Percentiles rank a stretch among this genome's conserved stretches.
These are phyloP conservation scores for Phialophora macrospora DNA, from an alignment of 2,329 filamentous ascomycete species.

Conservation along the genomic window DNA sequence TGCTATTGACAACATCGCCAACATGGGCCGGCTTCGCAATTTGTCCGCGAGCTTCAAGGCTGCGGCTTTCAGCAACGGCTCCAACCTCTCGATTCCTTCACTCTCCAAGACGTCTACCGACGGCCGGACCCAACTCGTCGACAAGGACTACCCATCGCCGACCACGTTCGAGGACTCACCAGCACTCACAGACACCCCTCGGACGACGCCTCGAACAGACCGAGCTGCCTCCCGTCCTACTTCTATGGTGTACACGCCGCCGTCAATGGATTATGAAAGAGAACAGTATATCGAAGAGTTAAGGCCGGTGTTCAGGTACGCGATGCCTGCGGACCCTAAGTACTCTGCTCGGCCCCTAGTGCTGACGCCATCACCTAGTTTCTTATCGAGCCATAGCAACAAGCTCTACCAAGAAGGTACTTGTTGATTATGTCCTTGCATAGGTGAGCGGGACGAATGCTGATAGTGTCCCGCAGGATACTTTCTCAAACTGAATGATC, in stretches of 20 bases:
- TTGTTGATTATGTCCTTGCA: constrained; percentile 7
- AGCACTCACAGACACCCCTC: constrained; percentile 28
- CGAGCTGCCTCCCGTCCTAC: constrained; percentile 31
- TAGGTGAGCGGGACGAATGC: constrained; percentile 7
- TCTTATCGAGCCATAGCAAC: constrained; percentile 91
- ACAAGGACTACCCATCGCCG: constrained; percentile 30
- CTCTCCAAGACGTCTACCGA: constrained; percentile 27
- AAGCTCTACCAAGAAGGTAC: constrained; percentile 89
- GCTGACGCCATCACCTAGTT: constrained; percentile 45
- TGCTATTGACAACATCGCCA: constrained; percentile 20
- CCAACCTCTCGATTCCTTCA: constrained; percentile 25
- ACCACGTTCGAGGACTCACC: constrained; percentile 28
- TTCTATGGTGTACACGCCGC: constrained; percentile 56
- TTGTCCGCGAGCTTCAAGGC: constrained; percentile 38
- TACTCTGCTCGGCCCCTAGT: constrained; percentile 11
- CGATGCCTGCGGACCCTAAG: neutral
- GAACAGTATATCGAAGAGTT: constrained; percentile 86
- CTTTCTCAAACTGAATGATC: constrained; percentile 93
- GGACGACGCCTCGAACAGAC: constrained; percentile 24
- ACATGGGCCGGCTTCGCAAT: constrained; percentile 39
- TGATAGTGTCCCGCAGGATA: constrained; percentile 60
- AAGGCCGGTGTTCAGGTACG: constrained; percentile 79
- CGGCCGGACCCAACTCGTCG: constrained; percentile 25
- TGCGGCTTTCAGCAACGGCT: constrained; percentile 32
- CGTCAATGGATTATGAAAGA: constrained; percentile 79